Evolutionary conservation across 2,329 filamentous ascomycete species (phyloP), one percentile per base, ranked within the genome.

Genomic region (Elsinoe necatrix): DNA sequence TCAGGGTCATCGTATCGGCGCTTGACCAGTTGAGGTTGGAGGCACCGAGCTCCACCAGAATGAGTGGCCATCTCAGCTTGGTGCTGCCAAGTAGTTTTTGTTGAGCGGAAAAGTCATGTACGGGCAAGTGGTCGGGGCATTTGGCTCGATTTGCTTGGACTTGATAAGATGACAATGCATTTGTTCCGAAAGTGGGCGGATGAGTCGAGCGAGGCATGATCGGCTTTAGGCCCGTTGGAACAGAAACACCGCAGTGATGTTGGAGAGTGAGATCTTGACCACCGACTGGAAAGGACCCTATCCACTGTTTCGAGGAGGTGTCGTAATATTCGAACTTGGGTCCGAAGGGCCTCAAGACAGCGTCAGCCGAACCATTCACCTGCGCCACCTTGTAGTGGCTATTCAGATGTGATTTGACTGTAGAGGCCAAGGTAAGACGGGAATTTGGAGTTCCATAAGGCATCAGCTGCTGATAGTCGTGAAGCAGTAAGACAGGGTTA

Each of bases 21-120:
- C 74, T 75, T 27, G 78, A 80, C 59, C 87, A 80, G 59, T 86
- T 85, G 2, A 89, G 54, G 58, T 48, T 80, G 67, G 77, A 74
- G 0, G 76, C 74, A 0, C 72, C 78, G 2, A 83, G 63, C 59
- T 82, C 78, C 0, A 73, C 59, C 0, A 81, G 61, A 0, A 83
- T 69, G 2, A 72, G 69, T 1, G 70, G 64, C 77, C 79, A 80
- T 4, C 78, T 71, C 0, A 74, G 68, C 8, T 70, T 62, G 2
- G 68, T 71, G 0, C 79, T 79, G 0, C 74, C 70, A 0, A 79
- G 62, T 0, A 82, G 65, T 0, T 66, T 69, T 57, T 81, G 77
- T 52, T 77, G 77, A 0, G 80, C 73, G 21, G 73, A 69, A 48
- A 75, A 83, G 55, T 84, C 82, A 12, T 81, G 76, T 0, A 73